phyloP scores from a whole-genome alignment of 176 grass and related monocot genomes.

The Cenchrus americanus region DNA sequence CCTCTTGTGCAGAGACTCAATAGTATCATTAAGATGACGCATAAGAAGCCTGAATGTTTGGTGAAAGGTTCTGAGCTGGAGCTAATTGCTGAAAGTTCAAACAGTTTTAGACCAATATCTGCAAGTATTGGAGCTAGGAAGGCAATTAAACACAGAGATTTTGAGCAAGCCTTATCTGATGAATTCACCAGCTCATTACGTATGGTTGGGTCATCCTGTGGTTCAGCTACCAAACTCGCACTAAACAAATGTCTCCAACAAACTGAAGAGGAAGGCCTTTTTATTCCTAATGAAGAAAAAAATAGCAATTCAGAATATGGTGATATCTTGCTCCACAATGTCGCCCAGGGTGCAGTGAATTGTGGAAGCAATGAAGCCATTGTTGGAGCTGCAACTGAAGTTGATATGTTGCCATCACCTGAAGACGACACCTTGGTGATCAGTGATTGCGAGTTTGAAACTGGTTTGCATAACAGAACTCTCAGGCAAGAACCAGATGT shows the following conservation, averaged over 20 bases:
- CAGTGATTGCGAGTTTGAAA: slow-evolving; percentile 19
- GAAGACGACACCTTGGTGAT: slow-evolving; percentile 20
- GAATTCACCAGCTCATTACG: not conserved
- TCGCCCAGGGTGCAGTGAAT: not conserved
- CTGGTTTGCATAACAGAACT: not conserved
- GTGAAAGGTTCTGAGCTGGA: not conserved
- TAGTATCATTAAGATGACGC: not conserved
- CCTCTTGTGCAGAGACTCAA: slow-evolving; percentile 1
- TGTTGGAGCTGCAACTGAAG: not conserved
- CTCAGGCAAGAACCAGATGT: not conserved
- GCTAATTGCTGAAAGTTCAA: not conserved
- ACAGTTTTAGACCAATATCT: not conserved
- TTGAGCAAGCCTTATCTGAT: not conserved
- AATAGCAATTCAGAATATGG: not conserved
- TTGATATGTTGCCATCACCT: slow-evolving; percentile 6
- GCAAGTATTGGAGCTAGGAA: slow-evolving; percentile 5
- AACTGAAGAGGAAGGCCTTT: not conserved
- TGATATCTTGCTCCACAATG: not conserved
- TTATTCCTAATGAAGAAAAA: not conserved
- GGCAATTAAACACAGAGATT: not conserved
- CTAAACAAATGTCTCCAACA: not conserved
- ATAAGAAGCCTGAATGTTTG: not conserved
- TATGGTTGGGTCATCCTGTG: not conserved
- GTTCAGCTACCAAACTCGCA: not conserved
- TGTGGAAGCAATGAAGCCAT: slow-evolving; percentile 8